Base-by-base conservation (phyloP, 805 yeast genomes). In the Ogataea ganodermae region DNA sequence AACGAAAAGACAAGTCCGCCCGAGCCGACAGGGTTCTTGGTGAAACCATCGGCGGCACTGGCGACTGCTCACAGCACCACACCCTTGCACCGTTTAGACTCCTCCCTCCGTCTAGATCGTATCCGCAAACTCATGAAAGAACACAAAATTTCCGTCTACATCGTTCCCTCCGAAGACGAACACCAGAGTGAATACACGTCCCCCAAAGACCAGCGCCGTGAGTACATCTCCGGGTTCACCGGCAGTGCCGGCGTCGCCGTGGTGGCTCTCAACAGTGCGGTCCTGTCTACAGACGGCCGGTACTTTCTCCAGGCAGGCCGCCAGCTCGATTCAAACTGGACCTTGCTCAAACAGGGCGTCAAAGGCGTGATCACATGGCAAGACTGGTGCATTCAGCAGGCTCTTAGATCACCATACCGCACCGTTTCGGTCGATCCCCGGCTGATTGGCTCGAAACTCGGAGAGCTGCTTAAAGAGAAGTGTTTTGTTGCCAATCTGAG, bases 181-280 rank as follows among this genome's bases (percentile, higher is more conserved):
- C 99, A 92, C 66, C 92, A 86, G 65, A 82, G 91, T 22, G 99
- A 92, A 69, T 91, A 91, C 59, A 92, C 92, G 6, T 78, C 94
- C 0, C 70, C 76, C 1, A 80, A 84, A 12, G 98, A 92, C 65
- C 88, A 85, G 62, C 79, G 97, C 57, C 75, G 97, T 48, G 85
- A 80, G 45, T 92, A 76, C 58, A 85, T 92, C 22, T 78, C 91
- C 6, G 97, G 90, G 0, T 92, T 92, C 69, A 85, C 92, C 10
- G 99, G 98, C 0, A 83, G 92, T 41, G 96, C 97, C 2, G 99
- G 98, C 20, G 72, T 89, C 18, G 97, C 96, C 1, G 77, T 94
- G n/a, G 76, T 92, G 16, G 83, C 96, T 6, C 57, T 73, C 33
- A 67, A 68, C 24, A 78, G 80, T 39, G 95, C 96, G 12, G 87